Evolutionary conservation across 345 rosid species (phyloP), one percentile per base, ranked within the genome.

Genomic region (Noccaea bulbosa): DNA sequence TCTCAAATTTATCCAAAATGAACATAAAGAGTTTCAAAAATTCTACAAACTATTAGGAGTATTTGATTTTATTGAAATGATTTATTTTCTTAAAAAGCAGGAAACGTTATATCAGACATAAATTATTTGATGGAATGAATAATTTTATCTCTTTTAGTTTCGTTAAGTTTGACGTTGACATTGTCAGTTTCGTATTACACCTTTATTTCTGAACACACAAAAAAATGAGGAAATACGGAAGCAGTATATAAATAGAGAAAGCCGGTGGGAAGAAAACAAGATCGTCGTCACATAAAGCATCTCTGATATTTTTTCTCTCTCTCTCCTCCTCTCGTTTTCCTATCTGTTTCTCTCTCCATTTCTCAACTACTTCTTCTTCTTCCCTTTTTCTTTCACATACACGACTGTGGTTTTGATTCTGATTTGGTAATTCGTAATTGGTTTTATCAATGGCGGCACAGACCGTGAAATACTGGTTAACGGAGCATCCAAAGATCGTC

Each of bases 401-500:
- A 14, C 14, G 4, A 72, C 64, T 64, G 53, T 72, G 76, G 12
- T 62, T 14, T 34, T 8, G n/a, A 24, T 62, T 22, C 52, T 39
- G 16, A 39, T 48, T 7, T 14, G 11, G 2, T n/a, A 4, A 6
- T 1, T n/a, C 11, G 5, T 22, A 27, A 27, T 27, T 27, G 30
- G 30, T 27, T 27, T 27, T 2, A 50, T 8, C 17, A 22, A 65
- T 65, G 75, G 37, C 63, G 55, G 2, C 17, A 5, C 77, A 45
- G 8, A 50, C 62, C 20, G 27, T 82, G 5, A 81, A 9, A 7
- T 86, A 86, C 76, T 86, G 69, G 78, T 67, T 94, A 37, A 70
- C 96, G 20, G 90, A 91, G 53, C 99, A 94, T 71, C 97, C 97
- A 0, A 52, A 77, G 11, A 81, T 93, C 70, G 87, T 93, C 0